Percentiles rank a stretch among this genome's conserved stretches.
Evolutionary conservation across 1,284 basidiomycete species (phyloP).

Genomic region (Afroboletus lepidellus): DNA sequence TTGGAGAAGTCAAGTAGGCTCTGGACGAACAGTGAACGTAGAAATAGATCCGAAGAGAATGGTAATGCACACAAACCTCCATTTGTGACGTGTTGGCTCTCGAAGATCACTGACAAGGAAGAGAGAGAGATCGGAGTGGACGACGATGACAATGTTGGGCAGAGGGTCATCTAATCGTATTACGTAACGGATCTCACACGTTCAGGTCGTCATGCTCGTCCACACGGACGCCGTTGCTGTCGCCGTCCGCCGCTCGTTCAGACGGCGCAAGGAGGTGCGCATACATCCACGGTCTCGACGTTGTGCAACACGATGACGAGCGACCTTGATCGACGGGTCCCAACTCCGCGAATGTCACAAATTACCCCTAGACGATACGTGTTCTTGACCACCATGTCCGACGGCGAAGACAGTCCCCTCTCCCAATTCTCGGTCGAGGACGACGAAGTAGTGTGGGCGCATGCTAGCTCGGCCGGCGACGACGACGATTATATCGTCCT

Average conservation of each 20-base stretch:
- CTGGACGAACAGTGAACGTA: conserved; percentile 42
- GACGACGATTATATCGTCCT: conserved; percentile 27
- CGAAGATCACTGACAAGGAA: conserved; percentile 3
- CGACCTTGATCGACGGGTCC: conserved; percentile 6
- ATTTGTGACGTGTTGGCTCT: conserved; percentile 26
- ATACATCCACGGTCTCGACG: not conserved
- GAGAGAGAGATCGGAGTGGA: conserved; percentile 14
- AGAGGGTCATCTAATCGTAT: conserved; percentile 43
- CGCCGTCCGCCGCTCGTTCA: not conserved
- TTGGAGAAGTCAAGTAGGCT: conserved; percentile 83
- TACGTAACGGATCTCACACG: conserved; percentile 33
- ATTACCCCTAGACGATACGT: not conserved
- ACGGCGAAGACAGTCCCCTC: conserved; percentile 4
- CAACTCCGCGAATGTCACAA: conserved; percentile 27
- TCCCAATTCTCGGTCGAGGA: conserved; percentile 22
- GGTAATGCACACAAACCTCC: conserved; percentile 34
- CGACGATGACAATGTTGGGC: conserved; percentile 39
- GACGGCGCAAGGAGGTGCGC: not conserved
- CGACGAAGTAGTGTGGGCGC: conserved; percentile 25
- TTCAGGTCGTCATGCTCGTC: conserved; percentile 4
- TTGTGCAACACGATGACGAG: conserved; percentile 12
- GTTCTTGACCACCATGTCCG: conserved; percentile 15
- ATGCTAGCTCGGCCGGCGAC: conserved; percentile 22
- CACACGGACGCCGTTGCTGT: not conserved
- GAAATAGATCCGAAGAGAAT: conserved; percentile 18